phyloP scores from a whole-genome alignment of 2,329 filamentous ascomycete genomes.

The Diaporthe sp. region DNA sequence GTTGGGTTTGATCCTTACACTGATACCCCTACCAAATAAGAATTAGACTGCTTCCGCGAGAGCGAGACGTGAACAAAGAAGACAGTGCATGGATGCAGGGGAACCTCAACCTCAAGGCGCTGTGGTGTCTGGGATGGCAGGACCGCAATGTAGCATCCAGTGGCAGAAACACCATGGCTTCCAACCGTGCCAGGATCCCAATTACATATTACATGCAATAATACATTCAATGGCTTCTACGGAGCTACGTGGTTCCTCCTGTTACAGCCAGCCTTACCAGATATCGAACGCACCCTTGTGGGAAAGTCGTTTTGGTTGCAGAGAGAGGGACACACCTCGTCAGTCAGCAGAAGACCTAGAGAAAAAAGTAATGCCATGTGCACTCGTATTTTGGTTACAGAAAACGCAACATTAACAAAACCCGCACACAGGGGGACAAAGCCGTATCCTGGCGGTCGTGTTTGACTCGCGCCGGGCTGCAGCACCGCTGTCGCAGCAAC shows the following conservation, averaged over 20 bases:
- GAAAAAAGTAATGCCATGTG: background rate
- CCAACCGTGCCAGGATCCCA: background rate
- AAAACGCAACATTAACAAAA: background rate
- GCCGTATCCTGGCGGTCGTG: background rate
- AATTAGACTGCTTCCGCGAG: constrained; percentile 19
- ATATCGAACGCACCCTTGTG: background rate
- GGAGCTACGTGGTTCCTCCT: background rate
- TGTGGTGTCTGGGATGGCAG: background rate
- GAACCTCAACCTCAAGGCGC: background rate
- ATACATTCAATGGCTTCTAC: background rate
- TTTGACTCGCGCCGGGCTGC: constrained; percentile 7
- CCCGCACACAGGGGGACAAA: background rate
- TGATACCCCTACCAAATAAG: constrained; percentile 54
- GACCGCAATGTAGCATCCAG: background rate
- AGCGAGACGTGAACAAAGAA: background rate
- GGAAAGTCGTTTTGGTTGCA: no score
- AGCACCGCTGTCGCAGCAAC: constrained; percentile 27
- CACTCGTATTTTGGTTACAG: background rate
- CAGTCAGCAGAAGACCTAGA: background rate
- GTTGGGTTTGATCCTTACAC: constrained; percentile 71
- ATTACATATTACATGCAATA: background rate
- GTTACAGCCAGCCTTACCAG: no score
- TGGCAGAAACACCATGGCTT: constrained; percentile 5
- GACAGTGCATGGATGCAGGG: background rate
- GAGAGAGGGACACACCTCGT: background rate